Evolutionary conservation across 2,329 filamentous ascomycete species (phyloP).

Genomic region (Colletotrichum sp.): DNA sequence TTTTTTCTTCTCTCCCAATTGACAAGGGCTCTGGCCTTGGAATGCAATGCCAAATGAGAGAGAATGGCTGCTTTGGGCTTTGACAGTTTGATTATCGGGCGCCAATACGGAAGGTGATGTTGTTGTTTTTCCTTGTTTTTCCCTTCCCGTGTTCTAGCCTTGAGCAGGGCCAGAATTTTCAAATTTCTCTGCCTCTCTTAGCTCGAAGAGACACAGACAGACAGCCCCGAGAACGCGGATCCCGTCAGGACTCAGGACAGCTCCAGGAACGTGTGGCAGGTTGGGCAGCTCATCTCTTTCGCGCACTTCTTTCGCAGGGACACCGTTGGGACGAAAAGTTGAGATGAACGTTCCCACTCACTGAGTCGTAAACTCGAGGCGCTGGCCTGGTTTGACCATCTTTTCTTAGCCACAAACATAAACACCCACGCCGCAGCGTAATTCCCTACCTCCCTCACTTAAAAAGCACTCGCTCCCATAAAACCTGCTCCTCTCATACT

Average conservation of each 20-base stretch:
- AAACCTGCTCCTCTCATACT: not conserved
- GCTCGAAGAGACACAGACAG: not conserved
- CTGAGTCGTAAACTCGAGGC: slow-evolving; percentile 8
- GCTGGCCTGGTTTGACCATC: not conserved
- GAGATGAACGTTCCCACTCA: slow-evolving; percentile 13
- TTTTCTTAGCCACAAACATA: not conserved
- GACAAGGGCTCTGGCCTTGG: slow-evolving; percentile 16
- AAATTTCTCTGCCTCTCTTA: not conserved
- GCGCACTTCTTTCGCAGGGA: not conserved
- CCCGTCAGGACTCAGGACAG: not conserved
- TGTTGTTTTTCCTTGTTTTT: not conserved
- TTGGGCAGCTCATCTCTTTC: slow-evolving; percentile 1
- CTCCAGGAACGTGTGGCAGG: not conserved
- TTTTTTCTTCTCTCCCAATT: not conserved
- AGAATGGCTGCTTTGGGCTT: not conserved
- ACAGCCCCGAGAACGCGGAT: not conserved
- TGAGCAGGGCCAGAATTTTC: not conserved
- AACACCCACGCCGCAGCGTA: not conserved
- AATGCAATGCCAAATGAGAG: slow-evolving; percentile 1
- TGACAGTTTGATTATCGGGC: slow-evolving; percentile 14
- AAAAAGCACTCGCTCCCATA: not conserved
- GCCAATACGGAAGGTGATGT: not conserved
- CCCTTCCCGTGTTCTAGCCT: not conserved
- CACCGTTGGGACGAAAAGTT: slow-evolving; percentile 12
- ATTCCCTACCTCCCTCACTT: not conserved